A percentile compares a stretch with the other conserved stretches of the same genome.
phyloP scores from a whole-genome alignment of 768 basidiomycete genomes.

The Hypholoma sublateritium region DNA sequence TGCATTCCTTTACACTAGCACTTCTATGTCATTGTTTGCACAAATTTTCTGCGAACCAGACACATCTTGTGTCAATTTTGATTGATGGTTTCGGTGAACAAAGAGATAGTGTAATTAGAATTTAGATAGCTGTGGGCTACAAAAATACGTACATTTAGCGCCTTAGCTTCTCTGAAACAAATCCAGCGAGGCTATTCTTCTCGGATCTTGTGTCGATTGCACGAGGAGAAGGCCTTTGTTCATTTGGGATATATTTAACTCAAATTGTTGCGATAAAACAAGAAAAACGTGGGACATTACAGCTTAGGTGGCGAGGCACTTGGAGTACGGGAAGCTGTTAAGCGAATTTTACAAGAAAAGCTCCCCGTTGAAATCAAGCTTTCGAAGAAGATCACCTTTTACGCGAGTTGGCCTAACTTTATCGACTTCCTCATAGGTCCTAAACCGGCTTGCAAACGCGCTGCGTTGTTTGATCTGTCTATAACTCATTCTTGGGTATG shows the following conservation, averaged over 20 bases:
- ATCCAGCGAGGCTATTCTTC: not conserved
- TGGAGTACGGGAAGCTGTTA: not conserved
- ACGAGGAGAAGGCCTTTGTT: not conserved
- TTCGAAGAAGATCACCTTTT: conserved; percentile 3
- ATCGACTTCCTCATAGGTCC: conserved; percentile 12
- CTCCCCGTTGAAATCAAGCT: not conserved
- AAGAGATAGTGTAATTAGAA: not conserved
- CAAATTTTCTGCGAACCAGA: not conserved
- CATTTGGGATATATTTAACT: not conserved
- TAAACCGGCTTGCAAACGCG: conserved; percentile 14
- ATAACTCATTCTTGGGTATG: not conserved
- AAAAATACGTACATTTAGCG: not conserved
- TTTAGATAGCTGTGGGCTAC: not conserved
- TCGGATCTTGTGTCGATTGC: conserved; percentile 1
- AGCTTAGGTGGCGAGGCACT: not conserved
- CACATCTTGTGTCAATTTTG: too few species aligned
- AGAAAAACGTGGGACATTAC: not conserved
- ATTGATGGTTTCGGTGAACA: too few species aligned
- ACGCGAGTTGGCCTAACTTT: conserved; percentile 7
- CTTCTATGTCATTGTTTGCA: too few species aligned
- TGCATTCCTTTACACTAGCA: not conserved
- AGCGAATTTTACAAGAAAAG: not conserved
- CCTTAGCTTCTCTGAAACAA: not conserved
- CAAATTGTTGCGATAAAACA: not conserved
- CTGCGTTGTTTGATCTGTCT: conserved; percentile 7